Evolutionary conservation across 208 protist genomes (phyloP).

Genomic region (Wallacemonas sp.): DNA sequence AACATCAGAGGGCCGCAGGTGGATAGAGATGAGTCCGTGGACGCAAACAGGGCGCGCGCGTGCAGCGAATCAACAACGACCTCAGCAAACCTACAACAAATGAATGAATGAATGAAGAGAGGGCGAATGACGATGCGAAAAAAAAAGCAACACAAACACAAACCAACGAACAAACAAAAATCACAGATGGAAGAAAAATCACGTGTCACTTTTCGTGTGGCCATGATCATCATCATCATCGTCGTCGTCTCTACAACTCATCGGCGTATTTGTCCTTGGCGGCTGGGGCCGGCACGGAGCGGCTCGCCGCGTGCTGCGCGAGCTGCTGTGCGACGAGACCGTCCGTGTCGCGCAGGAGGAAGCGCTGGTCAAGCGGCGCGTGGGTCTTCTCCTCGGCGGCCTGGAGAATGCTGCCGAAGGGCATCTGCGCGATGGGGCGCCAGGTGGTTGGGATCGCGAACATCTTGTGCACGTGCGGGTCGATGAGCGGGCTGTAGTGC

Average conservation of each 20-base stretch:
- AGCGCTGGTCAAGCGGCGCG: slow-evolving; percentile 34
- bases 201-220: not conserved
- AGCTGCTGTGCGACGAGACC: slow-evolving; percentile 7
- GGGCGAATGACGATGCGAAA: too few species aligned
- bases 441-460: slow-evolving; percentile 31
- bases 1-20: not conserved
- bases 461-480: slow-evolving; percentile 13
- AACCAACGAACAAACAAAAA: not conserved
- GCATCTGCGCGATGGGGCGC: slow-evolving; percentile 43
- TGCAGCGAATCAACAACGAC: too few species aligned
- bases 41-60: too few species aligned
- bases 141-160: slow-evolving; percentile 7
- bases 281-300: not conserved
- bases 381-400: slow-evolving; percentile 25
- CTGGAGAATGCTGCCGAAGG: slow-evolving; percentile 32
- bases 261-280: slow-evolving; percentile 3
- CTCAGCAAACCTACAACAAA: too few species aligned
- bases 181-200: too few species aligned
- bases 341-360: slow-evolving; percentile 22
- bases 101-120: too few species aligned
- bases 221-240: not conserved
- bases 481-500: slow-evolving; percentile 50
- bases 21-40: too few species aligned
- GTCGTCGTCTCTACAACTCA: slow-evolving; percentile 1
- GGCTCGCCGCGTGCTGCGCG: not conserved